Conservation (phyloP, 805 yeast genomes). For the Kregervanrija delftensis region DNA sequence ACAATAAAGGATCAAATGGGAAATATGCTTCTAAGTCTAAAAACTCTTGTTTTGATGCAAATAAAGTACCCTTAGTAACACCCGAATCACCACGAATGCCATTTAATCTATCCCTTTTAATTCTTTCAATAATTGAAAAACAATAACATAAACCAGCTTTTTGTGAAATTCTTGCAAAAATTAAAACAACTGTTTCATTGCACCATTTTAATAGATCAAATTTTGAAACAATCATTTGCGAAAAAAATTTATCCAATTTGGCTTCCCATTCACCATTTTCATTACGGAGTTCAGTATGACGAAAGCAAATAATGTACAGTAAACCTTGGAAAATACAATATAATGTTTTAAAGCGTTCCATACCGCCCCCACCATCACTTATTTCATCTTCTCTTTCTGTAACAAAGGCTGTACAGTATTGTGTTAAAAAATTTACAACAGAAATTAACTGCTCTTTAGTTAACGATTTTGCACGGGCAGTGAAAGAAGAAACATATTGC, state of each 20-base stretch:
- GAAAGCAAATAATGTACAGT: constrained; percentile 85
- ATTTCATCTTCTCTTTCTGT: constrained; percentile 83
- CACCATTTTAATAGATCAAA: constrained; percentile 93
- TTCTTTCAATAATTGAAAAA: constrained; percentile 86
- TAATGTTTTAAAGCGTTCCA: constrained; percentile 81
- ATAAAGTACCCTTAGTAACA: constrained; percentile 11
- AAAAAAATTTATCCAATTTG: constrained; percentile 78
- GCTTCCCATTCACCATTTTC: constrained; percentile 59
- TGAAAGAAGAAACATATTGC: constrained; percentile 85
- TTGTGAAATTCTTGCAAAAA: constrained; percentile 90
- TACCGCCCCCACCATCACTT: constrained; percentile 30
- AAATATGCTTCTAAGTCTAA: constrained; percentile 89
- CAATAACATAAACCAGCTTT: constrained; percentile 88
- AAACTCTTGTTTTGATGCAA: constrained; percentile 61
- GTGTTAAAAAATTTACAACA: constrained; percentile 73
- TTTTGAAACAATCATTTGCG: constrained; percentile 73
- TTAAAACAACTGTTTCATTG: constrained; percentile 86
- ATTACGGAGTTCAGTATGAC: constrained; percentile 49
- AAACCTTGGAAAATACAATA: constrained; percentile 89
- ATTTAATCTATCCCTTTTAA: constrained; percentile 58
- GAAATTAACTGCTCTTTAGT: constrained; percentile 68
- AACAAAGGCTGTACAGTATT: constrained; percentile 79
- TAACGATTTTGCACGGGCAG: constrained; percentile 77
- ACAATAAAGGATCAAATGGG: constrained; percentile 88
- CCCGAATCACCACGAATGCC: no score